Percentiles rank a stretch among this genome's conserved stretches.
phyloP scores from a whole-genome alignment of 768 basidiomycete species.

The Russula foetens region DNA sequence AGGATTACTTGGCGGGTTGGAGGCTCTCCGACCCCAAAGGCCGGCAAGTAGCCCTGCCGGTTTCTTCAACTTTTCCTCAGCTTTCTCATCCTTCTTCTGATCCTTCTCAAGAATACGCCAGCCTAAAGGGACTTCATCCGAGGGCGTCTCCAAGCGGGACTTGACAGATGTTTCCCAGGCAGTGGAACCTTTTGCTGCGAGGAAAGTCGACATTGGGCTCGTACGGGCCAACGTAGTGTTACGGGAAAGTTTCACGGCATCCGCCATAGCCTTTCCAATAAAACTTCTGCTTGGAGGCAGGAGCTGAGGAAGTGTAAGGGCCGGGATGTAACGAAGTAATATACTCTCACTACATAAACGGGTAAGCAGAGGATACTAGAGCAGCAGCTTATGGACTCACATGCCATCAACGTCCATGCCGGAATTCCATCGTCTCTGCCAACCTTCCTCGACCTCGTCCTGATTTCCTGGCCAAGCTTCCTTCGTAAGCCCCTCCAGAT shows the following conservation, averaged over 20 bases:
- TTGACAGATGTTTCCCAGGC: conserved; percentile 71
- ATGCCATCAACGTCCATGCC: conserved; percentile 48
- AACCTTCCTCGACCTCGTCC: conserved; percentile 21
- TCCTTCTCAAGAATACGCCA: conserved; percentile 65
- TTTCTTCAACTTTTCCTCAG: conserved; percentile 41
- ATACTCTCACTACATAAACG: conserved; percentile 31
- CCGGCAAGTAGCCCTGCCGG: conserved; percentile 52
- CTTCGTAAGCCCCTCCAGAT: conserved; percentile 43
- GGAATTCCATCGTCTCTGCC: conserved; percentile 31
- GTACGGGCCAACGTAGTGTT: conserved; percentile 42
- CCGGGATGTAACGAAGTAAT: conserved; percentile 40
- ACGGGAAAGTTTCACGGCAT: conserved; percentile 57
- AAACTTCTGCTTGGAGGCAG: conserved; percentile 48
- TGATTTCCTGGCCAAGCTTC: conserved; percentile 43
- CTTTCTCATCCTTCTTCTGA: conserved; percentile 32
- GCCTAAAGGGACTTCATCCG: conserved; percentile 59
- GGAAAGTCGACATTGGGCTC: conserved; percentile 64
- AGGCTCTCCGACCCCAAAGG: conserved; percentile 50
- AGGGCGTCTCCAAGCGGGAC: conserved; percentile 37
- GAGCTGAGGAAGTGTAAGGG: conserved; percentile 40
- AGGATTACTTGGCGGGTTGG: background rate
- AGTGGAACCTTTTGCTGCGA: conserved; percentile 62
- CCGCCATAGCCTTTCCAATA: conserved; percentile 48
- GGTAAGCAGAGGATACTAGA: conserved; percentile 1
- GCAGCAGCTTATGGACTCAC: conserved; percentile 35